Evolutionary conservation across 139 green algal genomes (phyloP), one percentile per base, ranked within the genome.

Genomic region (Micromonas pusilla): DNA sequence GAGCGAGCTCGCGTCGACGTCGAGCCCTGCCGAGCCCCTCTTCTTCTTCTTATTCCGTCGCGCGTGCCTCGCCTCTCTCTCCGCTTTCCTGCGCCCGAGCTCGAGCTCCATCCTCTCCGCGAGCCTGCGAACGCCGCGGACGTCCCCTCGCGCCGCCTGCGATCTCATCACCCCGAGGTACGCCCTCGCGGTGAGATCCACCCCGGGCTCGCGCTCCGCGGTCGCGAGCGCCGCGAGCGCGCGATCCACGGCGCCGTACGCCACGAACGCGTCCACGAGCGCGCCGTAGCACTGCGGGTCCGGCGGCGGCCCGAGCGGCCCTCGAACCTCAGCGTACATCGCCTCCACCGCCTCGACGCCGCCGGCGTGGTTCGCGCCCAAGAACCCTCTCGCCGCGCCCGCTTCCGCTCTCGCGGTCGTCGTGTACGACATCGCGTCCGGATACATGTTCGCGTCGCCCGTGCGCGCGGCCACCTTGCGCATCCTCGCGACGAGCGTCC

Each of bases 401-500:
- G 37, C 31, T 26, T 75, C 68, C 13, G 37, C 68, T 21, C n/a
- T n/a, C 37, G 33, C 26, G 0, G 37, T 63, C 68, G 68, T 75
- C 37, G 68, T 62, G 37, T 75, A 75, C 36, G 68, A 75, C n/a
- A 75, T 26, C 30, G 36, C 37, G 32, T 75, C 37, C 30, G 68
- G 68, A 21, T 39, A 30, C 37, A 38, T 39, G n/a, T 32, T 62
- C 2, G 36, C 32, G 31, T 75, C 68, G 34, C 53, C 53, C 16
- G 33, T n/a, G 26, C n/a, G 9, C 45, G 45, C 45, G 9, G 45
- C 45, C 9, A 57, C 16, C 16, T 57, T 38, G 30, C 28, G 21
- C 65, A 72, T 62, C 1, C 30, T 31, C 6, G 52, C 23, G 25
- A 75, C n/a, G 34, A 75, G 37, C 9, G 37, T 36, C 23, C 68